Evolutionary conservation across 257 asterid genomes (phyloP).

Genomic region (Schizonepeta tenuifolia): DNA sequence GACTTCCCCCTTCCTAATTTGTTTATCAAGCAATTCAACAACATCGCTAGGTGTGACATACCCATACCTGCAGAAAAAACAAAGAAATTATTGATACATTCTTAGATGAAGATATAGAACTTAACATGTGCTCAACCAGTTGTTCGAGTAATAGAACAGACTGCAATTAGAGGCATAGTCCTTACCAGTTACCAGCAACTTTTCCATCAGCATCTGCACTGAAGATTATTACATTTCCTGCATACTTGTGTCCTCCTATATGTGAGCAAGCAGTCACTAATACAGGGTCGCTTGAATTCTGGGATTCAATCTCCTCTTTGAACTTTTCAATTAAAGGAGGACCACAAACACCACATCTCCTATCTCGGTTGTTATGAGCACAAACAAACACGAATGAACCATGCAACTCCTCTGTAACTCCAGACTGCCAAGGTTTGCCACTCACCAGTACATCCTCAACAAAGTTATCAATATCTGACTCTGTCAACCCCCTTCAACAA

Average conservation of each 20-base stretch:
- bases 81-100: constrained; percentile 9
- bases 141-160: constrained; percentile 11
- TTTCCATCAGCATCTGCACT: constrained; percentile 69
- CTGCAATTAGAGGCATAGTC: constrained; percentile 15
- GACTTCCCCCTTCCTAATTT: constrained; percentile 80
- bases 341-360: constrained; percentile 97
- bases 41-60: constrained; percentile 95
- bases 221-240: constrained; percentile 87
- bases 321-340: constrained; percentile 84
- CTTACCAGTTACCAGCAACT: constrained; percentile 87
- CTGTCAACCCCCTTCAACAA: constrained; percentile 70
- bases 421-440: constrained; percentile 75
- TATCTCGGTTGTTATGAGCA: constrained; percentile 85
- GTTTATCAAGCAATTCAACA: constrained; percentile 75
- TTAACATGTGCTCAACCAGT: constrained; percentile 15
- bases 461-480: constrained; percentile 74
- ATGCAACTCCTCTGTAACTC: constrained; percentile 60
- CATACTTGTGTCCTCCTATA: constrained; percentile 97
- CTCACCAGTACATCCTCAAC: constrained; percentile 86
- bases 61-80: constrained; percentile 79
- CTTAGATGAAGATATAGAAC: not conserved
- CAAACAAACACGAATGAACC: constrained; percentile 93
- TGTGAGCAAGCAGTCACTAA: constrained; percentile 90
- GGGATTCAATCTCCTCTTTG: constrained; percentile 65
- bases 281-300: constrained; percentile 59